These are phyloP conservation scores for Podila minutissima DNA, from an alignment of 192 early-diverging fungal genomes.

Conservation along the genomic window DNA sequence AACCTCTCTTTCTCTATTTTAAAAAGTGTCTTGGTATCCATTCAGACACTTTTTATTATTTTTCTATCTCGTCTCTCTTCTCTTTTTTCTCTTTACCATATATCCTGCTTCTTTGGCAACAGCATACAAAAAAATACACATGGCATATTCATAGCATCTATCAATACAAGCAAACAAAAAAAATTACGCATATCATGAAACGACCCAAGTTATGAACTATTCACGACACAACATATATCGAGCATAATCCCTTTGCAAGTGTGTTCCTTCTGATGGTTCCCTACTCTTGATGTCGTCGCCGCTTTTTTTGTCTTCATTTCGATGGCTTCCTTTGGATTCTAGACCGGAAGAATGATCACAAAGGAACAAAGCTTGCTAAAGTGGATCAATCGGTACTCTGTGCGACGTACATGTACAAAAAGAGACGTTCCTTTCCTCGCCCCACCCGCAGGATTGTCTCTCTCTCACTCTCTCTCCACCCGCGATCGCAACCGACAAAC, in stretches of 20 bases:
- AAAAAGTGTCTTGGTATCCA: no score
- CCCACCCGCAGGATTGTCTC: no score
- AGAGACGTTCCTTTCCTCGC: no score
- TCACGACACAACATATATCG: no score
- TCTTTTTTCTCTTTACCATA: not conserved
- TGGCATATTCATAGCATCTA: not conserved
- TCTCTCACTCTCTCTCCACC: no score
- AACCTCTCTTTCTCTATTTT: not conserved
- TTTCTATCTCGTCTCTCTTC: not conserved
- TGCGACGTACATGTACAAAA: no score
- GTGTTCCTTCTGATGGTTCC: no score
- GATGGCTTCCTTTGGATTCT: not conserved
- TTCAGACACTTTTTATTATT: not conserved
- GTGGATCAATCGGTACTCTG: no score
- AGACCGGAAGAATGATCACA: not conserved
- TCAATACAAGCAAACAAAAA: slow-evolving; percentile 5
- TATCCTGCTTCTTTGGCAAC: not conserved
- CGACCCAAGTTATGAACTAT: not conserved
- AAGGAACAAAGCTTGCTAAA: no score
- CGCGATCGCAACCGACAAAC: no score
- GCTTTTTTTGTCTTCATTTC: not conserved
- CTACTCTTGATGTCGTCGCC: not conserved
- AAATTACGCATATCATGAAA: not conserved
- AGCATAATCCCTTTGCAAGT: no score
- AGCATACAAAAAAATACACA: not conserved